These are phyloP conservation scores for Candida germanica DNA, from an alignment of 805 yeast species.

Conservation along the genomic window DNA sequence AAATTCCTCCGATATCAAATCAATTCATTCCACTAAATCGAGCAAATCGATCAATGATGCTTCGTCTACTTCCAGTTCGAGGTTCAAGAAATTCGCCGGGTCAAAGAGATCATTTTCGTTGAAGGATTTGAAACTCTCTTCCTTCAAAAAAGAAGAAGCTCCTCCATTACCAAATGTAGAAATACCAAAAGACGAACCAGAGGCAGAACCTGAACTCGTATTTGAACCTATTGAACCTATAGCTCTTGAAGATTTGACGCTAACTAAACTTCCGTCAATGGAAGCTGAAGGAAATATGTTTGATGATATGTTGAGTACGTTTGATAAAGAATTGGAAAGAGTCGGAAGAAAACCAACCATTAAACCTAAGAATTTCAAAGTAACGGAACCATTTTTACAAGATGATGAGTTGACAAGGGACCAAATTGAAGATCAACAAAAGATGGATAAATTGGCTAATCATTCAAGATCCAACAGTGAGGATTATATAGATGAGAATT, in stretches of 20 bases:
- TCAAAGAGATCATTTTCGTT: constrained; percentile 11
- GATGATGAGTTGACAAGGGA: constrained; percentile 43
- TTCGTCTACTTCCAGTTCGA: constrained; percentile 3
- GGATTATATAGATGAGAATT: constrained; percentile 32
- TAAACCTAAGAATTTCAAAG: constrained; percentile 8
- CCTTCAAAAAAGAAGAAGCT: constrained; percentile 10
- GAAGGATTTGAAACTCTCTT: constrained; percentile 12
- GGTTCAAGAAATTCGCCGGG: constrained; percentile 5
- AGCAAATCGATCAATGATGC: neutral
- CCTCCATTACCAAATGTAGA: constrained; percentile 10
- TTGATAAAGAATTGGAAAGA: constrained; percentile 22
- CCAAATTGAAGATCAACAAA: constrained; percentile 39
- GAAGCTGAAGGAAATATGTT: constrained; percentile 27
- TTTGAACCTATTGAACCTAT: constrained; percentile 4
- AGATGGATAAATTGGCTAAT: constrained; percentile 20
- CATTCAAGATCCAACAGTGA: constrained; percentile 19
- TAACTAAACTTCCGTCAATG: constrained; percentile 21
- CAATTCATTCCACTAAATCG: constrained; percentile 4
- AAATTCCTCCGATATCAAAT: constrained; percentile 1
- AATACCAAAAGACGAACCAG: constrained; percentile 6
- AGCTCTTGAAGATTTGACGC: constrained; percentile 7
- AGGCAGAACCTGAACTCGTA: neutral
- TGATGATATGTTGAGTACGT: constrained; percentile 25
- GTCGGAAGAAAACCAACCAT: constrained; percentile 12
- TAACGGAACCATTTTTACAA: constrained; percentile 27